Base-by-base conservation (phyloP, 2,329 filamentous ascomycete species). In the Thyridium curvatum region DNA sequence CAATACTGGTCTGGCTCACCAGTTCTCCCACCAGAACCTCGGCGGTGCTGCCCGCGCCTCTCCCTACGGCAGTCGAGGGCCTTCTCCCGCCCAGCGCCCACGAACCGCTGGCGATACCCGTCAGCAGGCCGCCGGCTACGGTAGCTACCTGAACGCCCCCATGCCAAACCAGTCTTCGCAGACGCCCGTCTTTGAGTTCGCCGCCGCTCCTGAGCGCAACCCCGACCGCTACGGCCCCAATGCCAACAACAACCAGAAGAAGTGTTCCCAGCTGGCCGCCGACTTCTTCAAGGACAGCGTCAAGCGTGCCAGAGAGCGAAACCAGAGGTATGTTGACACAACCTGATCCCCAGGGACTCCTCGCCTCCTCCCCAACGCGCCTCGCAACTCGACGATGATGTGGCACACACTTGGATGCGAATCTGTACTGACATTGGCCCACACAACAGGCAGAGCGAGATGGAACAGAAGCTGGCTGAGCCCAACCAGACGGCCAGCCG, bases 271-370 rank as follows among this genome's bases (percentile, higher is more conserved):
- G 54, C 59, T 82, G 55, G 85, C 94, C 30, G 80, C 84, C 41
- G 89, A 93, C 52, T 97, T 97, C 71, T 98, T 97, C 79, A 94
- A 94, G 66, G 91, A 98, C 65, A 97, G 91, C 60, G 94, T 98
- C 40, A 91, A 95, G 71, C 81, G 93, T 52, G 93, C 93, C 37
- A 79, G 91, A 51, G 93, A 97, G 66, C 82, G 93, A 42, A 98
- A 98, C 62, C 82, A 94, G 63, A 85, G 90, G 90, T 94, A 67
- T 52, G 74, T 59, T 30, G 21, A 26, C 21, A 26, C 21, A 26
- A 26, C 6, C 21, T 26, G 21, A 26, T 16, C 33, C n/a, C 39
- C 36, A 13, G n/a, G 34, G 29, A 14, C 15, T 41, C 15, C 29
- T 18, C 16, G 8, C 17, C 8, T 31, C 12, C 30, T n/a, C n/a